Percentiles rank a stretch among this genome's conserved stretches.
Conservation (phyloP, 2,329 filamentous ascomycete genomes). For the Knoxdaviesia proteae region DNA sequence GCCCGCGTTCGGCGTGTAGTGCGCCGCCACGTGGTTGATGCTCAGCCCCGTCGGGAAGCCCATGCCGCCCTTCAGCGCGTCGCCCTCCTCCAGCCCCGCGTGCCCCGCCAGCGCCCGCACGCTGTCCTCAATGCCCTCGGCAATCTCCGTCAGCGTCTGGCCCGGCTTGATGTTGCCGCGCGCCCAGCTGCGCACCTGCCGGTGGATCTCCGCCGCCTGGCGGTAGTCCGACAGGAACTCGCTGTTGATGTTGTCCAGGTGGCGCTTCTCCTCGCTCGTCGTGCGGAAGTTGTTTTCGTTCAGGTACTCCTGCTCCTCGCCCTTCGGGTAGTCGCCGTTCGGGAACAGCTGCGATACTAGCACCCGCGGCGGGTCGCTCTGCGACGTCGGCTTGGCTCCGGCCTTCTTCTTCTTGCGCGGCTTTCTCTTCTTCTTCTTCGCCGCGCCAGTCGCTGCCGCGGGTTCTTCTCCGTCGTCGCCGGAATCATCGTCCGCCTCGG, state of each 20-base stretch:
- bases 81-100: conserved; percentile 49
- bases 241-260: conserved; percentile 57
- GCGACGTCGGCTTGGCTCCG: conserved; percentile 41
- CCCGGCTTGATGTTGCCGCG: conserved; percentile 59
- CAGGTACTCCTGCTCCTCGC: conserved; percentile 58
- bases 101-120: conserved; percentile 53
- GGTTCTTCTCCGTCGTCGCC: conserved; percentile 1
- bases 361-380: conserved; percentile 60
- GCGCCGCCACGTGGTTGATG: conserved; percentile 58
- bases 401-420: conserved; percentile 59
- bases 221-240: conserved; percentile 58
- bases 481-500: conserved; percentile 20
- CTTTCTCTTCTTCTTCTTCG: conserved; percentile 60
- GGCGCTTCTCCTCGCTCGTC: conserved; percentile 66
- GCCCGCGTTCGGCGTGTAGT: conserved; percentile 61
- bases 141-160: conserved; percentile 53
- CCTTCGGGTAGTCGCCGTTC: conserved; percentile 50
- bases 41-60: conserved; percentile 63
- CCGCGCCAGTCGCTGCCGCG: conserved; percentile 1
- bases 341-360: conserved; percentile 55
- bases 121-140: conserved; percentile 60
- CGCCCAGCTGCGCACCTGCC: conserved; percentile 59
- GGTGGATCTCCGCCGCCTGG: conserved; percentile 54
- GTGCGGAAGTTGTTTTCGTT: conserved; percentile 63
- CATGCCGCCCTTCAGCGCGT: conserved; percentile 53